Conservation (phyloP, 805 yeast species). For the Hanseniaspora lachancei region DNA sequence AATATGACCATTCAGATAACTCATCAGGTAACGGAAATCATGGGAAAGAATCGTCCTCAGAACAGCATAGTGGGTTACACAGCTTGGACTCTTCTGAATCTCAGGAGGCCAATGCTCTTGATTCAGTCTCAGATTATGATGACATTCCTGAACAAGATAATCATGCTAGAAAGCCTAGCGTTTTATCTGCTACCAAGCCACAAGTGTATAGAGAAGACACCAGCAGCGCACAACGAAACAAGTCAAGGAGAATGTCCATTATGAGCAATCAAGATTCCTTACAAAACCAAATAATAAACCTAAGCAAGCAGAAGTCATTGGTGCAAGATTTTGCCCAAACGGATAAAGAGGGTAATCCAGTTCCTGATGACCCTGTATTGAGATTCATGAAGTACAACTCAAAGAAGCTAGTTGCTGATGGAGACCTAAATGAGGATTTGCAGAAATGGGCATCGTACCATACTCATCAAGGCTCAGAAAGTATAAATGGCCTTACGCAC, state of each 20-base stretch:
- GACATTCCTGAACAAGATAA: neutral
- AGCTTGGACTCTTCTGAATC: conserved; percentile 1
- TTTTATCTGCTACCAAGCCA: conserved; percentile 1
- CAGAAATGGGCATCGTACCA: conserved; percentile 11
- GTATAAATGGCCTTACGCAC: neutral
- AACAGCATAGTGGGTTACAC: conserved; percentile 3
- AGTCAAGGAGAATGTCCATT: conserved; percentile 4
- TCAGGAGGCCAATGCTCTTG: neutral
- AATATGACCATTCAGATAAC: neutral
- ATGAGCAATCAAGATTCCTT: conserved; percentile 5
- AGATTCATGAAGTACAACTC: conserved; percentile 13
- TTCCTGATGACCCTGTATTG: conserved; percentile 12
- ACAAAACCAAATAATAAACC: neutral
- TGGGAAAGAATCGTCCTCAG: neutral
- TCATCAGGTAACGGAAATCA: neutral
- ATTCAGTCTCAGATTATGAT: neutral
- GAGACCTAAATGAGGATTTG: neutral
- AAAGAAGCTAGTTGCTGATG: neutral
- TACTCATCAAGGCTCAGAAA: neutral
- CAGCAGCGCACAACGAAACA: neutral
- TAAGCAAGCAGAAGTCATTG: conserved; percentile 20
- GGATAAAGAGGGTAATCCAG: conserved; percentile 24
- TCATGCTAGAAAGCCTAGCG: neutral
- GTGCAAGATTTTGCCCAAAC: conserved; percentile 35
- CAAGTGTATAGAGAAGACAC: neutral